Evolutionary conservation across 1,139 yeast genomes (phyloP), one percentile per base, ranked within the genome.

Genomic region (Geotrichum fermentans): DNA sequence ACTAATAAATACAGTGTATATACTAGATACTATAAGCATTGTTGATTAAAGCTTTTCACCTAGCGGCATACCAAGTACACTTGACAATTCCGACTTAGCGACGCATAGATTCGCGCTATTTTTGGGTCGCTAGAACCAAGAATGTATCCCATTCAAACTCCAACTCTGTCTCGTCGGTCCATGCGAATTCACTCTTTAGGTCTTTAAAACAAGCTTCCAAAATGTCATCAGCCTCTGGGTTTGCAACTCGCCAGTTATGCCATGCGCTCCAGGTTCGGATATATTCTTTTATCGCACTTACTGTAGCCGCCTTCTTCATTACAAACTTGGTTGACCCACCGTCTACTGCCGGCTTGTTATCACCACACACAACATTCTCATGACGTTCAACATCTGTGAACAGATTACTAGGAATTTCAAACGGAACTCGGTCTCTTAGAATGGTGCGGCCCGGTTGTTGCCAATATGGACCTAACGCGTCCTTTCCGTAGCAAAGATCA

Each of bases 381-480:
- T 47, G 52, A 18, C 56, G 61, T 51, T 58, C 61, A 16, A 79
- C 63, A 56, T 78, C 73, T 3, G 61, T 55, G 56, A 71, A 82
- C 17, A 66, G 57, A 0, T 63, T 65, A 0, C 49, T 35, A 5
- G 82, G 78, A 0, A 77, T 70, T n/a, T 68, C 65, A n/a, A 69
- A 58, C 11, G 73, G 75, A 21, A 49, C 24, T 21, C 47, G 39
- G 30, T 44, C 39, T 24, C 82, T 65, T 24, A 85, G 67, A 22
- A 70, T 70, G 24, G 68, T 58, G 52, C 86, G 73, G 2, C 95
- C 95, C 0, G 95, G 94, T 55, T 81, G 80, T 56, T 81, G 79
- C 83, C 89, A 86, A 58, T 74, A 79, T 0, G 82, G 79, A 0
- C 94, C 95, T 70, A 85, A 68, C 55, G 69, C 73, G 18, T 71